Percentiles rank a stretch among this genome's conserved stretches.
phyloP scores from a whole-genome alignment of 2,329 filamentous ascomycete species.

The Chrysosporium queenslandicum region DNA sequence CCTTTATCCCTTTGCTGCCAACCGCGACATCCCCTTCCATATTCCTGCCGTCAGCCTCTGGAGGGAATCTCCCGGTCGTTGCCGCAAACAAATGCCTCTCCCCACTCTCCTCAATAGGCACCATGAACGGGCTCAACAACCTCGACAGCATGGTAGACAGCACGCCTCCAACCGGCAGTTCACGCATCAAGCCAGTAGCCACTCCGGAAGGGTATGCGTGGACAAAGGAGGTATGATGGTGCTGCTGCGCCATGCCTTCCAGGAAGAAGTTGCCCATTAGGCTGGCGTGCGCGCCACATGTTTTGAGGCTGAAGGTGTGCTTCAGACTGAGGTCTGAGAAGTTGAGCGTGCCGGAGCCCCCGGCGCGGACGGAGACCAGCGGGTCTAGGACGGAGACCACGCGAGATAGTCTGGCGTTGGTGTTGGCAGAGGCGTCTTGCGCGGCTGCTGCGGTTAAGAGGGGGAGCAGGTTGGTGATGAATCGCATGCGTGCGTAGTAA shows the following conservation, averaged over 20 bases:
- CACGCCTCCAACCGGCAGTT: slow-evolving; percentile 1
- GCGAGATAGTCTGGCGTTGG: slow-evolving; percentile 36
- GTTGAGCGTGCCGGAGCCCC: slow-evolving; percentile 40
- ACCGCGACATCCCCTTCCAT: slow-evolving; percentile 12
- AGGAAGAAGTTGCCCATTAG: slow-evolving; percentile 44
- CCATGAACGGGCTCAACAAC: slow-evolving; percentile 14
- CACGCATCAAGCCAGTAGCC: slow-evolving; percentile 5
- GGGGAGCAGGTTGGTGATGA: slow-evolving; percentile 27
- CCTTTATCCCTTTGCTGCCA: slow-evolving; percentile 17
- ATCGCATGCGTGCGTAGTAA: slow-evolving; percentile 30
- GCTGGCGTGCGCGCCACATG: slow-evolving; percentile 33
- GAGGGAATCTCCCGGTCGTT: slow-evolving; percentile 16
- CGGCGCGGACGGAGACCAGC: slow-evolving; percentile 28
- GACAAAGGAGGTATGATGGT: slow-evolving; percentile 41
- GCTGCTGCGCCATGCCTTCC: slow-evolving; percentile 40
- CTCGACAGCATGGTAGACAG: slow-evolving; percentile 27
- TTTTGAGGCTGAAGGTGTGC: slow-evolving; percentile 20
- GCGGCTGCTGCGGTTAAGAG: slow-evolving; percentile 20
- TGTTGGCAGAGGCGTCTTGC: slow-evolving; percentile 18
- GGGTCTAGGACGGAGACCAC: slow-evolving; percentile 46
- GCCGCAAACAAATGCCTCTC: slow-evolving; percentile 21
- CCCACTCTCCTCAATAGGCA: slow-evolving; percentile 18
- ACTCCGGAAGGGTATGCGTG: slow-evolving; percentile 42
- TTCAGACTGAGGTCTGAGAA: slow-evolving; percentile 36
- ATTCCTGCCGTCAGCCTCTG: slow-evolving; percentile 4